Percentiles rank a stretch among this genome's conserved stretches.
Conservation (phyloP, 2,329 filamentous ascomycete species). For the Cordyceps farinosa region DNA sequence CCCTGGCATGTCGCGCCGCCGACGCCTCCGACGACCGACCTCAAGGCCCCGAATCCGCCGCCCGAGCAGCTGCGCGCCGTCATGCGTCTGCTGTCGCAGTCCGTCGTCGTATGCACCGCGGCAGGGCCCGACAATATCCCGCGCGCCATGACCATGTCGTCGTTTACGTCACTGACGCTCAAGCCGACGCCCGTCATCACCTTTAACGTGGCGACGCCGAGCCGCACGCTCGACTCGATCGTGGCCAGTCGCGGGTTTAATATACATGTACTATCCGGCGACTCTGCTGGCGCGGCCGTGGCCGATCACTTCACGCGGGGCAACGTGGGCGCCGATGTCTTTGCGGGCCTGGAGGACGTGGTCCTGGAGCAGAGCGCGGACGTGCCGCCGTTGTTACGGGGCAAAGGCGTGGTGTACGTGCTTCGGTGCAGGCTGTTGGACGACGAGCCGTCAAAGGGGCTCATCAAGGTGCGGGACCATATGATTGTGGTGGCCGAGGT, state of each 20-base stretch:
- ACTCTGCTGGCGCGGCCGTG: conserved; percentile 44
- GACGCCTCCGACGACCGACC: conserved; percentile 34
- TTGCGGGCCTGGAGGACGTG: conserved; percentile 34
- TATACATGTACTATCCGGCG: conserved; percentile 51
- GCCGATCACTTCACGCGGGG: conserved; percentile 52
- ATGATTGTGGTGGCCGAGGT: conserved; percentile 52
- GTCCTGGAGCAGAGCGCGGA: conserved; percentile 17
- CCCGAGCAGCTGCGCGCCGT: conserved; percentile 48
- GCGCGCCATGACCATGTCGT: conserved; percentile 58
- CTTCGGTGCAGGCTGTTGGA: conserved; percentile 41
- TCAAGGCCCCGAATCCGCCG: conserved; percentile 31
- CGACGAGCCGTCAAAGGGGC: conserved; percentile 37
- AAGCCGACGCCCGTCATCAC: conserved; percentile 49
- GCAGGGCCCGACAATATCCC: conserved; percentile 35
- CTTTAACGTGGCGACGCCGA: conserved; percentile 56
- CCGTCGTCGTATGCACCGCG: conserved; percentile 52
- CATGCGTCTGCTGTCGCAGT: conserved; percentile 52
- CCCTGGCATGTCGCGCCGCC: conserved; percentile 31
- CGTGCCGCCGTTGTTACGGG: conserved; percentile 42
- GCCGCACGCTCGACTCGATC: conserved; percentile 53
- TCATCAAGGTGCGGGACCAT: conserved; percentile 49
- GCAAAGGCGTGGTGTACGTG: conserved; percentile 51
- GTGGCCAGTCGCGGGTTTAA: conserved; percentile 45
- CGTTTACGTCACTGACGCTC: conserved; percentile 54
- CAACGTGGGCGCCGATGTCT: conserved; percentile 39